phyloP scores from a whole-genome alignment of 495 filamentous ascomycete species.

The Penicillium bialowiezense region DNA sequence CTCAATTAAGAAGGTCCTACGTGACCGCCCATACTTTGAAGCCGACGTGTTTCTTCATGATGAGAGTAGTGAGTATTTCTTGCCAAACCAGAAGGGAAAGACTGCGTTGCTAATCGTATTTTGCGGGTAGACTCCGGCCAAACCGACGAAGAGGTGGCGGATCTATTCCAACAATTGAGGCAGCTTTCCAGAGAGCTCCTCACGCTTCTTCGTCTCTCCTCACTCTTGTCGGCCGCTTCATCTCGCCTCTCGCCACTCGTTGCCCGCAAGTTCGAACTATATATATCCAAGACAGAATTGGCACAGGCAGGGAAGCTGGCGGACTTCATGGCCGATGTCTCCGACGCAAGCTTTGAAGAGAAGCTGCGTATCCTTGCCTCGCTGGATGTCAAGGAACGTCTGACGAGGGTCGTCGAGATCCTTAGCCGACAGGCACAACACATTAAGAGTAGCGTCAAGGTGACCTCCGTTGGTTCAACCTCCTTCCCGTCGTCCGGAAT shows the following conservation, averaged over 20 bases:
- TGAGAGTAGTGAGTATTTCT: constrained; percentile 51
- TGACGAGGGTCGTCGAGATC: constrained; percentile 76
- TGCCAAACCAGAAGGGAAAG: neutral
- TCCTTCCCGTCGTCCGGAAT: constrained; percentile 52
- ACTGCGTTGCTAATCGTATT: constrained; percentile 11
- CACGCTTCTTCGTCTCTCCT: constrained; percentile 71
- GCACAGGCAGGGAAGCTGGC: constrained; percentile 82
- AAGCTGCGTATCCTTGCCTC: constrained; percentile 80
- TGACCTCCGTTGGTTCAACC: constrained; percentile 66
- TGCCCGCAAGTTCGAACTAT: constrained; percentile 77
- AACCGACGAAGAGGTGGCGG: constrained; percentile 56
- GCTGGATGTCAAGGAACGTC: constrained; percentile 69
- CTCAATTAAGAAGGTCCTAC: constrained; percentile 66
- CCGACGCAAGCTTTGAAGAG: constrained; percentile 82
- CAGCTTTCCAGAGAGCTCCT: constrained; percentile 79
- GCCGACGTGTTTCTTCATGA: constrained; percentile 66
- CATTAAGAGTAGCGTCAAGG: constrained; percentile 78
- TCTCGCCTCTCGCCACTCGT: constrained; percentile 75
- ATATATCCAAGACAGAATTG: constrained; percentile 73
- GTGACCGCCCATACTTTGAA: constrained; percentile 83
- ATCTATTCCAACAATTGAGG: constrained; percentile 76
- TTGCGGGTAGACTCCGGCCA: constrained; percentile 30
- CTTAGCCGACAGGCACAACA: constrained; percentile 73
- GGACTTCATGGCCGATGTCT: constrained; percentile 92
- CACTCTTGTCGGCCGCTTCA: constrained; percentile 62